phyloP scores from a whole-genome alignment of 352 stramenopile species.

The Phytophthora rubi region DNA sequence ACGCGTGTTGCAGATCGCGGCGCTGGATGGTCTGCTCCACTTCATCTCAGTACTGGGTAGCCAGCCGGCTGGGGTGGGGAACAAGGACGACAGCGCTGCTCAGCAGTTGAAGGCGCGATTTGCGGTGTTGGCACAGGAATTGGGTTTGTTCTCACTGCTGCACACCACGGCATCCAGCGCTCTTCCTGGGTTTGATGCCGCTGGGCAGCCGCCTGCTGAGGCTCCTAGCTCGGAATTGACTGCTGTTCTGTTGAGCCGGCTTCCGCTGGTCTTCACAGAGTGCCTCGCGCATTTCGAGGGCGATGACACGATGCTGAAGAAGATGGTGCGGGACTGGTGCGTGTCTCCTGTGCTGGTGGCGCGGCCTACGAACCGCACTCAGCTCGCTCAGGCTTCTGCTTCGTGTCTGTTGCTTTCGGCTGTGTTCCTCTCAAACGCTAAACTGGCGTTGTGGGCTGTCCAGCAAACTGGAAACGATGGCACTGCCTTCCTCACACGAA shows the following conservation, averaged over 20 bases:
- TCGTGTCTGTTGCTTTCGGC: conserved; percentile 78
- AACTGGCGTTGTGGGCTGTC: conserved; percentile 78
- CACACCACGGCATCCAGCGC: conserved; percentile 61
- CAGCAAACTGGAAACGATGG: conserved; percentile 72
- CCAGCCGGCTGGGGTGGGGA: conserved; percentile 15
- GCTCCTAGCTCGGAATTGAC: conserved; percentile 35
- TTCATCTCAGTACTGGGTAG: conserved; percentile 63
- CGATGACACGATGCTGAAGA: conserved; percentile 70
- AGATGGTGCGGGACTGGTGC: conserved; percentile 73
- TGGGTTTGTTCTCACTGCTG: conserved; percentile 81
- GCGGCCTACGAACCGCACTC: conserved; percentile 45
- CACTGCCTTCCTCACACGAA: conserved; percentile 51
- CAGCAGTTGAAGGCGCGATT: conserved; percentile 50
- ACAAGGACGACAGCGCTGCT: conserved; percentile 26
- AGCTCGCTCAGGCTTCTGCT: conserved; percentile 61
- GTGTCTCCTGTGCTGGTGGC: conserved; percentile 65
- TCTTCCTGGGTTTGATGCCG: conserved; percentile 37
- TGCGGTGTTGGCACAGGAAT: conserved; percentile 64
- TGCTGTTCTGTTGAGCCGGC: conserved; percentile 63
- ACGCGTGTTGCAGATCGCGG: conserved; percentile 70
- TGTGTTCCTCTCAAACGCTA: conserved; percentile 84
- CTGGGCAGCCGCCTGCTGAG: conserved; percentile 5
- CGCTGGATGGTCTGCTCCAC: conserved; percentile 76
- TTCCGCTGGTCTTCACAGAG: conserved; percentile 88
- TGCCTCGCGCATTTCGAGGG: conserved; percentile 76